Evolutionary conservation across 306 rosid genomes (phyloP).

Genomic region (Malus sylvestris): DNA sequence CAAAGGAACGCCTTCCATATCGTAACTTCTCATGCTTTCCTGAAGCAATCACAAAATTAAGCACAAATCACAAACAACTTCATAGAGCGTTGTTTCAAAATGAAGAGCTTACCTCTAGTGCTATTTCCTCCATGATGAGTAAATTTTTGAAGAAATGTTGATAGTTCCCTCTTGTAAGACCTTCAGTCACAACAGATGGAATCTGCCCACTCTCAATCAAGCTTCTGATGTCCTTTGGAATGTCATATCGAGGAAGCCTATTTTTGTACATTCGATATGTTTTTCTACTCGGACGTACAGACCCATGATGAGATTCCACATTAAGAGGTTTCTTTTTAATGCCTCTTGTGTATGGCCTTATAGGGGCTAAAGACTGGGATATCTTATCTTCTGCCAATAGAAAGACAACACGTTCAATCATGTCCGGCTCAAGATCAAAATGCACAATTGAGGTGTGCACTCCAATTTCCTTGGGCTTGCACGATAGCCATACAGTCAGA

Average conservation of each 20-base stretch:
- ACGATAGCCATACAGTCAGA: slow-evolving; percentile 72
- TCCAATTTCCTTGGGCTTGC: slow-evolving; percentile 79
- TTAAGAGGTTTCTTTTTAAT: slow-evolving; percentile 45
- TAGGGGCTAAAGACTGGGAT: slow-evolving; percentile 59
- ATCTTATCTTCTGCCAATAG: slow-evolving; percentile 80
- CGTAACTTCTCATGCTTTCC: slow-evolving; percentile 80
- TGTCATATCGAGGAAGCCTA: slow-evolving; percentile 61
- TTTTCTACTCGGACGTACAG: slow-evolving; percentile 38
- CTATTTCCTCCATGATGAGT: slow-evolving; percentile 82
- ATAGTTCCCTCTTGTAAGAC: slow-evolving; percentile 47
- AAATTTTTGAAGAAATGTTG: slow-evolving; percentile 46
- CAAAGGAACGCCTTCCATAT: slow-evolving; percentile 58
- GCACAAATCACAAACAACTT: slow-evolving; percentile 12
- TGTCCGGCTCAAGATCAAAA: slow-evolving; percentile 61
- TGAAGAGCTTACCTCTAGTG: slow-evolving; percentile 56
- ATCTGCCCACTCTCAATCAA: slow-evolving; percentile 44
- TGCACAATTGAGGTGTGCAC: slow-evolving; percentile 57
- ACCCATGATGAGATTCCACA: slow-evolving; percentile 30
- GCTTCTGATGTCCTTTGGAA: slow-evolving; percentile 49
- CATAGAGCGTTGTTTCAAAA: not conserved
- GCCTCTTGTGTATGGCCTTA: slow-evolving; percentile 49
- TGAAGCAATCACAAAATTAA: slow-evolving; percentile 25
- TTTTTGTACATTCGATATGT: slow-evolving; percentile 22
- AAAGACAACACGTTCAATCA: slow-evolving; percentile 68
- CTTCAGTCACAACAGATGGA: slow-evolving; percentile 49